Conservation (phyloP, 306 rosid species). For the Rosa persica region DNA sequence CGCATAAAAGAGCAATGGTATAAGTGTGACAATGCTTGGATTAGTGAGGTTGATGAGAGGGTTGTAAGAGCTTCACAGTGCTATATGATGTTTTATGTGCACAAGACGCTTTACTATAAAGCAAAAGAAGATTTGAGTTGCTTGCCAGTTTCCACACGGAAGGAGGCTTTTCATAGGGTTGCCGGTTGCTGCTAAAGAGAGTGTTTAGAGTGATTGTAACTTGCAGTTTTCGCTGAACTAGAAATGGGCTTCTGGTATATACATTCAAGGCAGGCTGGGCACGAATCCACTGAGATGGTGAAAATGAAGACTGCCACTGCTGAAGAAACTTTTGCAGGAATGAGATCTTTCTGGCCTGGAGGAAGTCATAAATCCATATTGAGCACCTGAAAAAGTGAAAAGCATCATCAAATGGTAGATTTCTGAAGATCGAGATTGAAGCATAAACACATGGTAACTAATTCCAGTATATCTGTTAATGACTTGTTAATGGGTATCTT, state of each 20-base stretch:
- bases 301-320: conserved; percentile 1
- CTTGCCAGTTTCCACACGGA: conserved; percentile 42
- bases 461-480: background rate
- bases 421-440: conserved; percentile 8
- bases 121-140: conserved; percentile 48
- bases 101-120: conserved; percentile 50
- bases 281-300: background rate
- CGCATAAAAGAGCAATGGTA: conserved; percentile 74
- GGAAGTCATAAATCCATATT: background rate
- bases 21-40: conserved; percentile 90
- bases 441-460: background rate
- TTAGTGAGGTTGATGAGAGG: conserved; percentile 77
- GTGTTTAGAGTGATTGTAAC: background rate
- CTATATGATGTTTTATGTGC: conserved; percentile 84
- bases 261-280: conserved; percentile 13
- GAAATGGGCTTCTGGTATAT: background rate
- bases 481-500: conserved; percentile 1
- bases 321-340: background rate
- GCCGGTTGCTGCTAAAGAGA: conserved; percentile 49
- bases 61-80: conserved; percentile 83
- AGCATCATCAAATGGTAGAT: conserved; percentile 4
- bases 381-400: background rate
- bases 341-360: background rate
- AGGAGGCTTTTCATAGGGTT: conserved; percentile 47
- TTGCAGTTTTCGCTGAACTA: background rate